phyloP scores from a whole-genome alignment of 2,329 filamentous ascomycete species.

The Alternaria novae-zelandiae region DNA sequence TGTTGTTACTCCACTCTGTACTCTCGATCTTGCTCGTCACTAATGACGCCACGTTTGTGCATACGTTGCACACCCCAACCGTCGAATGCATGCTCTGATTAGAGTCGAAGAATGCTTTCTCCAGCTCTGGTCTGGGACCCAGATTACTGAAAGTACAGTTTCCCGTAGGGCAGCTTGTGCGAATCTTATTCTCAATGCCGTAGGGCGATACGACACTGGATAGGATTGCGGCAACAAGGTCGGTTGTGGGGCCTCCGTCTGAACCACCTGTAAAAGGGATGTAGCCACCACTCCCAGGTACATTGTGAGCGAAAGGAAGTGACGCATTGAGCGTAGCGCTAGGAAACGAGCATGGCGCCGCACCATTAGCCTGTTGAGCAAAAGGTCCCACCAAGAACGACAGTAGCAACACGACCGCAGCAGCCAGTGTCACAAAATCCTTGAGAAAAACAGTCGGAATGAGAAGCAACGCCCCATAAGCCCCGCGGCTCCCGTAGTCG shows the following conservation, averaged over 20 bases:
- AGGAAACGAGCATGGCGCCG: background rate
- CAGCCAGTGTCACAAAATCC: background rate
- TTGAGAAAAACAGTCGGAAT: background rate
- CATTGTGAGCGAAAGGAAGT: background rate
- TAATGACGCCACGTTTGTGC: background rate
- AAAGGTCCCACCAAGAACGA: background rate
- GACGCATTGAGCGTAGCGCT: background rate
- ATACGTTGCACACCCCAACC: background rate
- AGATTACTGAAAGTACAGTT: background rate
- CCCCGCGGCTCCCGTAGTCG: background rate
- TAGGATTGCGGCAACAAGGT: background rate
- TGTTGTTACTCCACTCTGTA: background rate
- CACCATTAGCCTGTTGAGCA: background rate
- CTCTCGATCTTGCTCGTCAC: background rate
- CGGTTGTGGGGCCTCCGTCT: background rate
- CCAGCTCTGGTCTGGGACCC: background rate
- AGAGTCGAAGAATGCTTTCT: background rate
- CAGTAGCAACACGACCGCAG: background rate
- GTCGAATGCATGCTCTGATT: background rate
- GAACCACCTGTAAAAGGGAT: background rate
- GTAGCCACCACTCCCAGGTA: background rate
- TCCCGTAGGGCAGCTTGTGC: background rate
- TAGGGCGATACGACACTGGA: background rate
- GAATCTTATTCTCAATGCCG: background rate
- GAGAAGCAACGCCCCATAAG: background rate